phyloP scores from a whole-genome alignment of 176 grass and related monocot species.

The Hordeum marinum region DNA sequence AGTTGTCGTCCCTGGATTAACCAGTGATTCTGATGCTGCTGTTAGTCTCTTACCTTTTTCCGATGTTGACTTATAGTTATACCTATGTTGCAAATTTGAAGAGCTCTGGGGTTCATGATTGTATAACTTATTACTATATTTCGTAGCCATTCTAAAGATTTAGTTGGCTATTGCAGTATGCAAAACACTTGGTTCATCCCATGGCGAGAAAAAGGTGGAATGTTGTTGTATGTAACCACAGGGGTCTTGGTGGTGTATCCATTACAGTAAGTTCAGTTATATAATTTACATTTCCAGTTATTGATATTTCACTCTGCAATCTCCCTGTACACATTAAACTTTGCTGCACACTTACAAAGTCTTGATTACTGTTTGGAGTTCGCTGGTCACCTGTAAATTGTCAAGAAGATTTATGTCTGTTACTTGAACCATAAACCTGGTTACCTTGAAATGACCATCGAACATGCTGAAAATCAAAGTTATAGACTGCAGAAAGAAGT shows the following conservation, averaged over 20 bases:
- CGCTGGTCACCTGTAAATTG: background rate
- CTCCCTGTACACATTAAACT: constrained; percentile 15
- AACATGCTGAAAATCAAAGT: background rate
- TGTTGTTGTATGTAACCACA: constrained; percentile 92
- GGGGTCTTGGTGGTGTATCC: constrained; percentile 86
- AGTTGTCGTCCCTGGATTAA: constrained; percentile 82
- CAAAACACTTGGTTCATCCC: constrained; percentile 63
- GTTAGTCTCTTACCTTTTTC: constrained; percentile 45
- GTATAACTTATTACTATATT: constrained; percentile 13
- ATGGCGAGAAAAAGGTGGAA: constrained; percentile 84
- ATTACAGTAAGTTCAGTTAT: constrained; percentile 71
- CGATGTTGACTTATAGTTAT: background rate
- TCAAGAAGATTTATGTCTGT: background rate
- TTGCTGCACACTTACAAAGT: background rate
- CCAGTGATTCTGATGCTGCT: constrained; percentile 86
- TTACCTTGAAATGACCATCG: background rate
- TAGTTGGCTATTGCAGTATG: constrained; percentile 60
- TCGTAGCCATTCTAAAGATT: constrained; percentile 14
- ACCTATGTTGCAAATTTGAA: constrained; percentile 7
- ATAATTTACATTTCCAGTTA: constrained; percentile 12
- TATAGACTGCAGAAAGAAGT: constrained; percentile 3
- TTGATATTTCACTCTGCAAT: background rate
- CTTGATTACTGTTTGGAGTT: background rate
- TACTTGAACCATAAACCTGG: background rate
- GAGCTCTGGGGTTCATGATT: constrained; percentile 16